Evolutionary conservation across 2,329 filamentous ascomycete species (phyloP), one percentile per base, ranked within the genome.

Genomic region (Fusarium miscanthi): DNA sequence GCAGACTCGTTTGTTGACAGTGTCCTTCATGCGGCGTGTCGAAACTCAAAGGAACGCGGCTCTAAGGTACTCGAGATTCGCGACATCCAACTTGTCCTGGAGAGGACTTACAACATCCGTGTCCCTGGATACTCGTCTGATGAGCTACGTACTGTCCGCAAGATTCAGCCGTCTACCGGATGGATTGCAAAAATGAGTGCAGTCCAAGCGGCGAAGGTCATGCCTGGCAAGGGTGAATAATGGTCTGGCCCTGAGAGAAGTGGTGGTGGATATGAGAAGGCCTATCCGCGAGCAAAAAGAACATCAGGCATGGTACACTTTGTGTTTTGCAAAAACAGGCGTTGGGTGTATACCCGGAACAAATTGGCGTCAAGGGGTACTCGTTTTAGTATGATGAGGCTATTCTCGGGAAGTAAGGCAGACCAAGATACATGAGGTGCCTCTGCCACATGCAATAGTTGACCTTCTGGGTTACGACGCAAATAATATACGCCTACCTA

Each of bases 161-260:
- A 98, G 85, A 92, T 97, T 59, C 93, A 96, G 80, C 96, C 96
- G 4, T 91, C 94, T 25, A 86, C 92, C 21, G 93, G 91, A 27
- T 99, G 96, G 94, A 95, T 96, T 70, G 92, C 93, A 74, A 99
- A 99, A 87, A 97, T 99, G 92, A 95, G 94, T 78, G 95, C 96
- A 30, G 92, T 99, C 21, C 94, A 97, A 83, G 95, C 95, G 4
- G 94, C 94, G 51, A 98, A 98, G 85, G 94, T 92, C 49, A 91
- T 89, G 82, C 86, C 89, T 8, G 87, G 89, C 30, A 89, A 89
- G 80, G 85, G 86, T 53, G 87, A 89, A 77, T 84, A 84, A 75
- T 31, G 16, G 21, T 17, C 25, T 31, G 5, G 42, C 19, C 8
- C 7, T 5, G n/a, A 40, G 30, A 61, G 19, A 49, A 33, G 30